These are phyloP conservation scores for Xylariomycetidae sp. DNA, from an alignment of 2,329 filamentous ascomycete genomes.

Conservation along the genomic window DNA sequence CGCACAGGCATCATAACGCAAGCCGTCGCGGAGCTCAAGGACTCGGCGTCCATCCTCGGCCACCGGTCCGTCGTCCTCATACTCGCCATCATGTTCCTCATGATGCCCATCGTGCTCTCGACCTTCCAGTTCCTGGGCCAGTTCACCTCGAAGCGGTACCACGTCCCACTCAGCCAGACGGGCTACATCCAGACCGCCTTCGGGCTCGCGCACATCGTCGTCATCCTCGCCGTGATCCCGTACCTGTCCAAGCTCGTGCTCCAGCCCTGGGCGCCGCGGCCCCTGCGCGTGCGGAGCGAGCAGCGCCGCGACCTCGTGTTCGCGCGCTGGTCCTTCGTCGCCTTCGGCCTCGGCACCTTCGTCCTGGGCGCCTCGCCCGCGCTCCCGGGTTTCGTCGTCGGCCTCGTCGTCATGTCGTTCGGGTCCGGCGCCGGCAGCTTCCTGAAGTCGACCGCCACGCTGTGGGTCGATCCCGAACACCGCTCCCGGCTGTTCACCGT, in stretches of 20 bases:
- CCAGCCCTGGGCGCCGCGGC: slow-evolving; percentile 12
- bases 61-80: slow-evolving; percentile 18
- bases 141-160: slow-evolving; percentile 27
- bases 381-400: slow-evolving; percentile 20
- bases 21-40: slow-evolving; percentile 13
- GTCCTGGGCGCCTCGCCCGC: slow-evolving; percentile 21
- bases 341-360: slow-evolving; percentile 17
- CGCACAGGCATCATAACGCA: slow-evolving; percentile 6
- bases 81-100: slow-evolving; percentile 15
- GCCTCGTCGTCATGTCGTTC: slow-evolving; percentile 24
- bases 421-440: slow-evolving; percentile 23
- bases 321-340: slow-evolving; percentile 18
- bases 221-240: slow-evolving; percentile 23
- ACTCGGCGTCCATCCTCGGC: slow-evolving; percentile 15
- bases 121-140: slow-evolving; percentile 25
- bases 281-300: slow-evolving; percentile 18
- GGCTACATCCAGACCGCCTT: slow-evolving; percentile 27
- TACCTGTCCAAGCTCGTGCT: slow-evolving; percentile 17
- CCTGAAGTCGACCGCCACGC: slow-evolving; percentile 20
- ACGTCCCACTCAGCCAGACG: slow-evolving; percentile 23
- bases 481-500: slow-evolving; percentile 25
- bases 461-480: slow-evolving; percentile 23
- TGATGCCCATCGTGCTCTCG: slow-evolving; percentile 13
- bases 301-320: slow-evolving; percentile 24
- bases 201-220: slow-evolving; percentile 20